Conservation (phyloP, 106 monocot species). For the Platanthera guangdongensis region DNA sequence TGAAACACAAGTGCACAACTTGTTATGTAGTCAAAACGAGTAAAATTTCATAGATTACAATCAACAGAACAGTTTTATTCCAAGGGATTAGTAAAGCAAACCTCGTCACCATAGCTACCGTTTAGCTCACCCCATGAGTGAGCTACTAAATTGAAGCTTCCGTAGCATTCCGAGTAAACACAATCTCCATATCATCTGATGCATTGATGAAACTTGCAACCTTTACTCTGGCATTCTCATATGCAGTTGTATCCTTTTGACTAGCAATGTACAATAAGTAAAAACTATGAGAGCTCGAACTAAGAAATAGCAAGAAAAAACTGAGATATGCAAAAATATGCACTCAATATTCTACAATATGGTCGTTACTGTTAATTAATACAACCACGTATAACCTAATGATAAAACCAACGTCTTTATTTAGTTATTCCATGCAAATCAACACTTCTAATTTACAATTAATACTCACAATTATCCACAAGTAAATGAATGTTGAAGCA, state of each 20-base stretch:
- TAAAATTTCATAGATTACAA: neutral
- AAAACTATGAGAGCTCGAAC: neutral
- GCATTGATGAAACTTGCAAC: constrained; percentile 88
- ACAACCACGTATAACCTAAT: neutral
- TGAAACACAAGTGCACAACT: neutral
- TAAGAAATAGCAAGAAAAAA: neutral
- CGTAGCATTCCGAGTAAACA: constrained; percentile 93
- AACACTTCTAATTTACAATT: neutral
- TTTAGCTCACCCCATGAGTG: constrained; percentile 87
- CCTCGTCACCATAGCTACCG: constrained; percentile 79
- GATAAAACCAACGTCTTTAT: neutral
- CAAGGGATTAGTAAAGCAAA: constrained; percentile 10
- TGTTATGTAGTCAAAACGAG: neutral
- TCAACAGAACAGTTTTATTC: neutral
- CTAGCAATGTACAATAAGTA: constrained; percentile 19
- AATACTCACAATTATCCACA: neutral
- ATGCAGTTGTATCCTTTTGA: constrained; percentile 74
- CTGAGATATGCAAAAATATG: neutral
- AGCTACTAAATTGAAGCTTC: constrained; percentile 94
- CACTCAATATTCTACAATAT: neutral
- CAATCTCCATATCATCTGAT: constrained; percentile 52
- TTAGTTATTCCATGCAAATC: neutral
- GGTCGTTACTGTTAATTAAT: neutral
- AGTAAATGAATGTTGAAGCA: neutral
- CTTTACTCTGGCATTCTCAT: constrained; percentile 80